These are phyloP conservation scores for Ceratobasidium sp. DNA, from an alignment of 1,284 basidiomycete genomes.

Conservation along the genomic window DNA sequence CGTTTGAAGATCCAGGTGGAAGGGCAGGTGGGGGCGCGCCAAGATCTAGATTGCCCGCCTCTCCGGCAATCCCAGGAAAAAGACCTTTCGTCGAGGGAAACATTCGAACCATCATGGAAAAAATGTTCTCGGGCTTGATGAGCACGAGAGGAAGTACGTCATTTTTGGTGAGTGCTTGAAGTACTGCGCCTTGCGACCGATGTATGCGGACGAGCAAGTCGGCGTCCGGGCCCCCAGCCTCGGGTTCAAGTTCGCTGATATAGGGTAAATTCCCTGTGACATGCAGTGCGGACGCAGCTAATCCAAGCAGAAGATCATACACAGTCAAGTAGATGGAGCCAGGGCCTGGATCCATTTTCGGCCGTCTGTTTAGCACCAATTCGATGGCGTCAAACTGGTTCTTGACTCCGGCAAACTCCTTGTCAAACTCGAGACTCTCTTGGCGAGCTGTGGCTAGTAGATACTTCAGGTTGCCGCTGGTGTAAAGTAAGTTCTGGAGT, in stretches of 20 bases:
- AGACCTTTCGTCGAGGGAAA: slow-evolving; percentile 58
- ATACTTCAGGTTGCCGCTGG: slow-evolving; percentile 60
- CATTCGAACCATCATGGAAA: slow-evolving; percentile 57
- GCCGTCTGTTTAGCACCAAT: slow-evolving; percentile 50
- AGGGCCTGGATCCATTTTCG: background rate
- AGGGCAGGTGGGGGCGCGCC: slow-evolving; percentile 32
- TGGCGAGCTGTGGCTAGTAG: slow-evolving; percentile 50
- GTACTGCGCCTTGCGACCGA: slow-evolving; percentile 3
- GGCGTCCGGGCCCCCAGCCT: background rate
- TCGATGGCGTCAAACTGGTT: slow-evolving; percentile 59
- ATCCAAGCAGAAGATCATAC: slow-evolving; percentile 38
- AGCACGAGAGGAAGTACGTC: slow-evolving; percentile 61
- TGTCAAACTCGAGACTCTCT: slow-evolving; percentile 8
- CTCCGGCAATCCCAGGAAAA: slow-evolving; percentile 58
- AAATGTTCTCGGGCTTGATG: slow-evolving; percentile 62
- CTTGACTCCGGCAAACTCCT: slow-evolving; percentile 49
- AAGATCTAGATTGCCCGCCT: slow-evolving; percentile 36
- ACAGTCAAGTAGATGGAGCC: background rate
- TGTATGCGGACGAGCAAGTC: slow-evolving; percentile 37
- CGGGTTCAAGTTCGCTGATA: slow-evolving; percentile 19
- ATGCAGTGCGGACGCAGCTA: slow-evolving; percentile 30
- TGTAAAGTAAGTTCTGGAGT: slow-evolving; percentile 62
- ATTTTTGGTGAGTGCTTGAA: slow-evolving; percentile 19
- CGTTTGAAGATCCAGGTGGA: slow-evolving; percentile 52
- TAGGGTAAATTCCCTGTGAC: slow-evolving; percentile 38